Evolutionary conservation across 768 basidiomycete species (phyloP).

Genomic region (Roridomyces roridus): DNA sequence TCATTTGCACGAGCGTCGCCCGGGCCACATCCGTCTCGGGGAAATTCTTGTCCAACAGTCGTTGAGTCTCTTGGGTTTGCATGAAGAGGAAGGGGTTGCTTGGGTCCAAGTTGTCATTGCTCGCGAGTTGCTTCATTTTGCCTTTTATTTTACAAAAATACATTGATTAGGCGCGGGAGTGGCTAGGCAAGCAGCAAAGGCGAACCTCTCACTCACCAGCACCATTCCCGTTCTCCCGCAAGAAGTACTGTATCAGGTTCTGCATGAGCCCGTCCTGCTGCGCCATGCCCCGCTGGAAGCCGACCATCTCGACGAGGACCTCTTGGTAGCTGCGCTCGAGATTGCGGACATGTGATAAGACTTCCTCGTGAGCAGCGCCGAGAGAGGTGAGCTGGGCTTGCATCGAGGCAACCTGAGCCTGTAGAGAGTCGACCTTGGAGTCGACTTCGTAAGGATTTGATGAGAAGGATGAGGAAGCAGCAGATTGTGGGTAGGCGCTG

Average conservation of each 20-base stretch:
- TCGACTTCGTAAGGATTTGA: constrained; percentile 35
- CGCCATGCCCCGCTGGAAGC: constrained; percentile 75
- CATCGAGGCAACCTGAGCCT: constrained; percentile 39
- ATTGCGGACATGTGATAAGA: constrained; percentile 58
- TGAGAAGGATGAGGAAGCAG: constrained; percentile 34
- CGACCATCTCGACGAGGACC: constrained; percentile 73
- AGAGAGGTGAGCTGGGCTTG: constrained; percentile 51
- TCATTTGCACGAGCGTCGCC: constrained; percentile 78
- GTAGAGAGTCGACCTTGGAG: constrained; percentile 38
- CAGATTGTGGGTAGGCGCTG: constrained; percentile 29
- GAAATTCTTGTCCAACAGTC: constrained; percentile 46
- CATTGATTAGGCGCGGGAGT: constrained; percentile 20
- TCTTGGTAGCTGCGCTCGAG: constrained; percentile 71
- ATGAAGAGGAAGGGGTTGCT: constrained; percentile 55
- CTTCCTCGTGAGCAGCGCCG: constrained; percentile 53
- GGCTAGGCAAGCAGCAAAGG: constrained; percentile 16
- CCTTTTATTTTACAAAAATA: constrained; percentile 17
- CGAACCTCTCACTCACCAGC: constrained; percentile 27
- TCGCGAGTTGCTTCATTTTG: constrained; percentile 23
- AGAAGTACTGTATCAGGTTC: constrained; percentile 79
- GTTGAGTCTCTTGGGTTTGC: constrained; percentile 61
- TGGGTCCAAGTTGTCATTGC: constrained; percentile 11
- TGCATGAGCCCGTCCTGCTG: constrained; percentile 88
- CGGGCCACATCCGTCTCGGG: constrained; percentile 66
- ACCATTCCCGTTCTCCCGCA: constrained; percentile 63